Evolutionary conservation across 805 yeast species (phyloP).

Genomic region (Saccharomycopsis sp.): DNA sequence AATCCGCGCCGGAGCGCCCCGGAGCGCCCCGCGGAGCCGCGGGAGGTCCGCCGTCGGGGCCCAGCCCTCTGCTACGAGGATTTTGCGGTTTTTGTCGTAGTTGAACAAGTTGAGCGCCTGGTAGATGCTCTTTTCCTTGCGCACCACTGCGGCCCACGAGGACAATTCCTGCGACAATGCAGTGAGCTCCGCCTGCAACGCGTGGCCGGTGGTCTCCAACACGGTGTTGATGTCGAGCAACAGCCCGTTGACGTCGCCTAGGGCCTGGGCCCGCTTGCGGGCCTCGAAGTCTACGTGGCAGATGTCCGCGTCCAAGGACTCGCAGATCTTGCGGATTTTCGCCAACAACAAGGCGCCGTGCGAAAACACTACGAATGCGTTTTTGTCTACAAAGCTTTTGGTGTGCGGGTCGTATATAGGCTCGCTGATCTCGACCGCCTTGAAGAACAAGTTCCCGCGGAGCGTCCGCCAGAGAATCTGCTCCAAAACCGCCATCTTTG

Average conservation of each 20-base stretch:
- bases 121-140: conserved; percentile 52
- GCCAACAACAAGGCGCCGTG: conserved; percentile 59
- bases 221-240: conserved; percentile 45
- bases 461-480: conserved; percentile 68
- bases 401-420: conserved; percentile 50
- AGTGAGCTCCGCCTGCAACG: conserved; percentile 57
- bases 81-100: conserved; percentile 59
- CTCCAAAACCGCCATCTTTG: conserved; percentile 52
- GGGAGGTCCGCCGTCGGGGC: conserved; percentile 50
- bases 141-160: conserved; percentile 48
- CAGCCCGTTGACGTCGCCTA: conserved; percentile 32
- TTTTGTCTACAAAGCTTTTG: conserved; percentile 44
- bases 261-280: conserved; percentile 33
- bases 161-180: conserved; percentile 58
- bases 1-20: too few relatives aligned
- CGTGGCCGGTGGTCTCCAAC: conserved; percentile 41
- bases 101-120: conserved; percentile 58
- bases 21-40: too few relatives aligned
- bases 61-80: conserved; percentile 72
- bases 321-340: conserved; percentile 59
- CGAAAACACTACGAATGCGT: conserved; percentile 60
- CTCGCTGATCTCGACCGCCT: conserved; percentile 48
- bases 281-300: conserved; percentile 46
- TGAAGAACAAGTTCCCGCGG: conserved; percentile 64
- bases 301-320: conserved; percentile 58